Percentiles rank a stretch among this genome's conserved stretches.
Conservation (phyloP, 129 eudicot species). For the Chrysanthemum makinoi region DNA sequence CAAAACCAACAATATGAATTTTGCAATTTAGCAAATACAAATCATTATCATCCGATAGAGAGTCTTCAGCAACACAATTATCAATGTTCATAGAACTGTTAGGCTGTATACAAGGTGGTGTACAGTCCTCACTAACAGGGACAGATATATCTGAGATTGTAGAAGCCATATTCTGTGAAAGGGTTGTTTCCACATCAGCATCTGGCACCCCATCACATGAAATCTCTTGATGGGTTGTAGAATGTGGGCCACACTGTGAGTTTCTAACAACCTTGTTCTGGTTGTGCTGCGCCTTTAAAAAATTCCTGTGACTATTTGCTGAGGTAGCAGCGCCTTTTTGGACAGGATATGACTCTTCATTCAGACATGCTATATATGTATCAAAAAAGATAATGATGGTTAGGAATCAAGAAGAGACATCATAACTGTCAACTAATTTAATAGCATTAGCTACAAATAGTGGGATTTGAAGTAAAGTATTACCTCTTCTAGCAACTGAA, state of each 20-base stretch:
- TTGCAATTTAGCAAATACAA: conserved; percentile 82
- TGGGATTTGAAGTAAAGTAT: neutral
- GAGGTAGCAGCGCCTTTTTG: conserved; percentile 45
- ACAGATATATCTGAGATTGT: conserved; percentile 39
- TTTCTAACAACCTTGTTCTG: conserved; percentile 42
- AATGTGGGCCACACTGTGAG: conserved; percentile 40
- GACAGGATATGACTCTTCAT: conserved; percentile 81
- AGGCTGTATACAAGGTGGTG: conserved; percentile 36
- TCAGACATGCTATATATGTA: conserved; percentile 61
- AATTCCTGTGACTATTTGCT: conserved; percentile 36
- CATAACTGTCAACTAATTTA: neutral
- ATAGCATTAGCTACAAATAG: neutral
- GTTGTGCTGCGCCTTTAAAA: conserved; percentile 34
- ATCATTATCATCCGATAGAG: conserved; percentile 73
- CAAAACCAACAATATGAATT: conserved; percentile 78
- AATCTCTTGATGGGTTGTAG: conserved; percentile 41
- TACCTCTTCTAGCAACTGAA: conserved; percentile 91
- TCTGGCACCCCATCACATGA: conserved; percentile 43
- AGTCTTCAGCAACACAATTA: conserved; percentile 79
- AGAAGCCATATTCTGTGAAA: conserved; percentile 56
- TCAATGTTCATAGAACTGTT: conserved; percentile 34
- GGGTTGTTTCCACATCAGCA: conserved; percentile 60
- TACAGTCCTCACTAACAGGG: conserved; percentile 33
- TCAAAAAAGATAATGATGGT: conserved; percentile 21
- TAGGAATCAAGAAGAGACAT: conserved; percentile 17